phyloP scores from a whole-genome alignment of 139 green algal species.

The Volvox reticuliferus region DNA sequence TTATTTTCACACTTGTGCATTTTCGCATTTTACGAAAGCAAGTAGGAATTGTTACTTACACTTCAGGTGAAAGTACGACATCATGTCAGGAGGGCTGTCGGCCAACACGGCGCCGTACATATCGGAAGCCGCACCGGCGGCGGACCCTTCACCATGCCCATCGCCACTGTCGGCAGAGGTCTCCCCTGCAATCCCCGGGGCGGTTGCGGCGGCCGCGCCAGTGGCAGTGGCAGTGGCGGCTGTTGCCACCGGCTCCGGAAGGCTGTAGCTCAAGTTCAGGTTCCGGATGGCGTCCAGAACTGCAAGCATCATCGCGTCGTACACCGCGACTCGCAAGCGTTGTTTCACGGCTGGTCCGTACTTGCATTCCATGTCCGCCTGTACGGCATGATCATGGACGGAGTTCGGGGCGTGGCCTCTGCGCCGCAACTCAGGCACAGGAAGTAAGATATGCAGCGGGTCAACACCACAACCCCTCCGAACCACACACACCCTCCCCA shows the following conservation, averaged over 20 bases:
- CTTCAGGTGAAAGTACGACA: constrained; percentile 36
- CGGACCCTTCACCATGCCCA: background rate
- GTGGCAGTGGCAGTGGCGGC: background rate
- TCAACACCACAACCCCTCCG: too few species aligned
- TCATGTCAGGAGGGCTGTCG: constrained; percentile 5
- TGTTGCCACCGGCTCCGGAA: background rate
- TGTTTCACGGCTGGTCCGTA: background rate
- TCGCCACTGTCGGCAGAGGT: background rate
- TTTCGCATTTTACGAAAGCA: too few species aligned
- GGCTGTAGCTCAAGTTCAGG: constrained; percentile 39
- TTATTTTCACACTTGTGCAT: too few species aligned
- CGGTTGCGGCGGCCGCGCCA: background rate
- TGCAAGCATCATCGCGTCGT: constrained; percentile 30
- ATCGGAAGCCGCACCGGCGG: background rate
- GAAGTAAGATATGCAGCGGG: too few species aligned
- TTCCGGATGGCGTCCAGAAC: constrained; percentile 12
- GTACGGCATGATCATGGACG: background rate
- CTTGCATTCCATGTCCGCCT: background rate
- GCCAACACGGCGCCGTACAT: constrained; percentile 12
- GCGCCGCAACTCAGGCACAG: too few species aligned
- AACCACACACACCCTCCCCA: too few species aligned
- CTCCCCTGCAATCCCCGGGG: background rate
- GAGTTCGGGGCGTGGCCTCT: background rate
- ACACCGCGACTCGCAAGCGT: constrained; percentile 10
- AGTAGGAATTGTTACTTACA: background rate